Conservation (phyloP, 345 rosid species). For the Orychophragmus violaceus region DNA sequence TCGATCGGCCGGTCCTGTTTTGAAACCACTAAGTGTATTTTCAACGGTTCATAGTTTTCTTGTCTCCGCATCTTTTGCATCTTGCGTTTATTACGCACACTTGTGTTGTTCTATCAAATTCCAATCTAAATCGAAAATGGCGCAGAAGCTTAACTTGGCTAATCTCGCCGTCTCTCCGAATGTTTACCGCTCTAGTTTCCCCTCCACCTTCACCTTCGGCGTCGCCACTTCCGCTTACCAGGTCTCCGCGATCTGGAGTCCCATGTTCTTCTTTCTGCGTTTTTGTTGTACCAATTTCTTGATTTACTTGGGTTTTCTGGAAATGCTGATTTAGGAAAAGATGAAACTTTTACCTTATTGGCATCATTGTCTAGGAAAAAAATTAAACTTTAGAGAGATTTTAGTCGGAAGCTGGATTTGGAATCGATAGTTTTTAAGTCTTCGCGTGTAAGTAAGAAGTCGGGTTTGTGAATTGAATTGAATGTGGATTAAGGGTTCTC, state of each 20-base stretch:
- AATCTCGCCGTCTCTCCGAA: conserved; percentile 19
- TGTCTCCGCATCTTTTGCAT: not conserved
- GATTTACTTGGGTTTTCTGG: not conserved
- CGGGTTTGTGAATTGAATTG: not conserved
- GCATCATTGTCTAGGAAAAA: no score
- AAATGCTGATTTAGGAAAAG: not conserved
- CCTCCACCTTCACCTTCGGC: conserved; percentile 48
- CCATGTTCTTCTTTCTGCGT: not conserved
- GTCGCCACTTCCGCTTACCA: conserved; percentile 60
- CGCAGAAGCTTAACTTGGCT: conserved; percentile 22
- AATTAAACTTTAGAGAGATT: not conserved
- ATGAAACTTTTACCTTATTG: not conserved
- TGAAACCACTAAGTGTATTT: no score
- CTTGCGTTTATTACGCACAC: not conserved
- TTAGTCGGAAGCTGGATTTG: not conserved
- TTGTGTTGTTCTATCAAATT: not conserved
- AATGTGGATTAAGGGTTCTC: no score
- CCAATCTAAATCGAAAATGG: conserved; percentile 16
- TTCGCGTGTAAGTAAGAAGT: not conserved
- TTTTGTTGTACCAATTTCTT: not conserved
- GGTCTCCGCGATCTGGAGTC: conserved; percentile 26
- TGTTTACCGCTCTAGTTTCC: conserved; percentile 37
- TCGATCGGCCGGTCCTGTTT: not conserved
- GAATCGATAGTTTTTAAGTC: not conserved
- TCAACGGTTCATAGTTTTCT: not conserved